Evolutionary conservation across 768 basidiomycete genomes (phyloP).

Genomic region (Amanita phalloides): DNA sequence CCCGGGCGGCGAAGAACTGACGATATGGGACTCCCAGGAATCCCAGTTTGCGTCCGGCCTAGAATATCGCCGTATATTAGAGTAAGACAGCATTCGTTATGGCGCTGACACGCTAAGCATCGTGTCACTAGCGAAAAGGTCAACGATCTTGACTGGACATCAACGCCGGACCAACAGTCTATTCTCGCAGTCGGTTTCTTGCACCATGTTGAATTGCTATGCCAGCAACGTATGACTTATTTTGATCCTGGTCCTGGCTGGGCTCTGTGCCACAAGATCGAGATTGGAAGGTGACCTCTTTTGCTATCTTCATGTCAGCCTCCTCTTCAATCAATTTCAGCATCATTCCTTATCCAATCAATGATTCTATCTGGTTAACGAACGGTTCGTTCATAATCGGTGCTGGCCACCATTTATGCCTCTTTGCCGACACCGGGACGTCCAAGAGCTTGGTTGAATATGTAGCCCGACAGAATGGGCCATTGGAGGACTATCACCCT

Average conservation of each 20-base stretch:
- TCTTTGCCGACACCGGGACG: constrained; percentile 38
- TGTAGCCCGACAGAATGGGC: constrained; percentile 76
- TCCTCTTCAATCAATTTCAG: constrained; percentile 25
- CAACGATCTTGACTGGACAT: constrained; percentile 87
- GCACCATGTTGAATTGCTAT: constrained; percentile 75
- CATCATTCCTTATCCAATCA: constrained; percentile 68
- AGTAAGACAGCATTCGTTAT: constrained; percentile 27
- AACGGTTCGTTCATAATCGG: constrained; percentile 76
- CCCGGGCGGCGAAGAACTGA: constrained; percentile 63
- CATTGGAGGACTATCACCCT: constrained; percentile 86
- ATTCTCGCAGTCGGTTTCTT: constrained; percentile 85
- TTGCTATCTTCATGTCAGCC: constrained; percentile 3
- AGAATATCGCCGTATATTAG: constrained; percentile 57
- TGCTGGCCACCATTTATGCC: constrained; percentile 73
- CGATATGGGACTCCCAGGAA: constrained; percentile 94
- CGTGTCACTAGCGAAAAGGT: constrained; percentile 38
- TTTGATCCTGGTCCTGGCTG: constrained; percentile 77
- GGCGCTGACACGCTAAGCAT: background rate
- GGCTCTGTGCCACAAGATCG: constrained; percentile 60
- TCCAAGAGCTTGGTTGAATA: constrained; percentile 63
- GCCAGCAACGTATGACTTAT: constrained; percentile 88
- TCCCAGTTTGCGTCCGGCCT: constrained; percentile 89
- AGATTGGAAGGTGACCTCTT: constrained; percentile 42
- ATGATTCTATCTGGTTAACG: constrained; percentile 86
- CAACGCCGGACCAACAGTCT: constrained; percentile 82